Evolutionary conservation across 2,329 filamentous ascomycete species (phyloP).

Genomic region (Sclerotiophoma versabilis): DNA sequence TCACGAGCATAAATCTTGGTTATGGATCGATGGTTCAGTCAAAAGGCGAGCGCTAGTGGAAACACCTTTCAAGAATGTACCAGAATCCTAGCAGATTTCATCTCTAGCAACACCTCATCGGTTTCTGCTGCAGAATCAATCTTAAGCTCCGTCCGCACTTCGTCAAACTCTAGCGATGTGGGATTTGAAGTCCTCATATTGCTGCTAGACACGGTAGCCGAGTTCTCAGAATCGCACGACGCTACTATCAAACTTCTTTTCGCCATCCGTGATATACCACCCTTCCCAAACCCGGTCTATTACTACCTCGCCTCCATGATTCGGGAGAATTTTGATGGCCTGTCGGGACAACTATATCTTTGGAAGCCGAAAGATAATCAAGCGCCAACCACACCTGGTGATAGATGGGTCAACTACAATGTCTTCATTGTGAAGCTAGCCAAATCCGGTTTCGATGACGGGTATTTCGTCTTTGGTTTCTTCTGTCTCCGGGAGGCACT

Average conservation of each 20-base stretch:
- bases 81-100: not conserved
- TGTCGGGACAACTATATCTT: not conserved
- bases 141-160: not conserved
- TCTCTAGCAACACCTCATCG: not conserved
- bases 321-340: not conserved
- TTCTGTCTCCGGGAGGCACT: not conserved
- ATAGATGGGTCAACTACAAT: constrained; percentile 1
- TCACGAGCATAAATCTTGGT: not conserved
- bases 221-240: not conserved
- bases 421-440: not conserved
- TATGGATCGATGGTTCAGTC: not conserved
- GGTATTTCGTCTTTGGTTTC: constrained; percentile 1
- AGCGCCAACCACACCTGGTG: not conserved
- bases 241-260: not conserved
- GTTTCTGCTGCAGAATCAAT: not conserved
- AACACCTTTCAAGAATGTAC: not conserved
- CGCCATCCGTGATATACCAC: not conserved
- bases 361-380: not conserved
- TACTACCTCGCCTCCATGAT: not conserved
- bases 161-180: not conserved
- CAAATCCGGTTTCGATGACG: not conserved
- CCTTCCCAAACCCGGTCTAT: not conserved
- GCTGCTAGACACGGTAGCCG: not conserved
- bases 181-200: not conserved
- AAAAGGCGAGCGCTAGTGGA: not conserved